Conservation (phyloP, 306 rosid species). For the Morella rubra region DNA sequence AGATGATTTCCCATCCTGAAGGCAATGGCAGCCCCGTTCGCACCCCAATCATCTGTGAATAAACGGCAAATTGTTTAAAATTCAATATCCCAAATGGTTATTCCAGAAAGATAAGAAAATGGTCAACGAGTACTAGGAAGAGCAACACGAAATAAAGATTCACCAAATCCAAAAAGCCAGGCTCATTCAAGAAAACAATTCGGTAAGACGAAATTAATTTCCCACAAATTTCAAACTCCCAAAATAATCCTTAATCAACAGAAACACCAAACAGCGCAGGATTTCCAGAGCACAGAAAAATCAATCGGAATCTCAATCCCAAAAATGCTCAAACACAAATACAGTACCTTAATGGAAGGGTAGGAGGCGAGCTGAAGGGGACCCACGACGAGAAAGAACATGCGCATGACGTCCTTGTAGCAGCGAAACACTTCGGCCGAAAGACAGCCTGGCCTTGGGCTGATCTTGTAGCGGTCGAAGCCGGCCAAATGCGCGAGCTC, state of each 20-base stretch:
- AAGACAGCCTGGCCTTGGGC: slow-evolving; percentile 51
- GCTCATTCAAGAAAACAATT: neutral
- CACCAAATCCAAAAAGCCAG: neutral
- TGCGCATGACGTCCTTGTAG: slow-evolving; percentile 67
- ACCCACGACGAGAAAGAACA: slow-evolving; percentile 67
- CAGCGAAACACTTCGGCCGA: slow-evolving; percentile 50
- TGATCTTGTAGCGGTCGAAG: slow-evolving; percentile 68
- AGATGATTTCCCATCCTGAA: slow-evolving; percentile 68
- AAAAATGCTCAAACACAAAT: neutral
- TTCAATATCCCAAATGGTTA: neutral
- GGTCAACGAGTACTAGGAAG: too few species aligned
- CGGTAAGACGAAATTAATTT: neutral
- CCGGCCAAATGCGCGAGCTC: slow-evolving; percentile 50
- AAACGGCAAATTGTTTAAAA: neutral
- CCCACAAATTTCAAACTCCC: neutral
- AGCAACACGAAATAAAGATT: too few species aligned
- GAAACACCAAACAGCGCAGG: neutral
- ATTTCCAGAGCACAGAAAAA: neutral
- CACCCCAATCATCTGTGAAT: slow-evolving; percentile 64
- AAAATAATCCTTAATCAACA: neutral
- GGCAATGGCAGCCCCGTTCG: slow-evolving; percentile 72
- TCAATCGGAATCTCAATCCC: neutral
- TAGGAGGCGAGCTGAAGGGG: slow-evolving; percentile 76
- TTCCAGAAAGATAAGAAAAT: neutral
- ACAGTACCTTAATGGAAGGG: slow-evolving; percentile 62